These are phyloP conservation scores for Glutinoglossum americanum DNA, from an alignment of 495 filamentous ascomycete genomes.

Conservation along the genomic window DNA sequence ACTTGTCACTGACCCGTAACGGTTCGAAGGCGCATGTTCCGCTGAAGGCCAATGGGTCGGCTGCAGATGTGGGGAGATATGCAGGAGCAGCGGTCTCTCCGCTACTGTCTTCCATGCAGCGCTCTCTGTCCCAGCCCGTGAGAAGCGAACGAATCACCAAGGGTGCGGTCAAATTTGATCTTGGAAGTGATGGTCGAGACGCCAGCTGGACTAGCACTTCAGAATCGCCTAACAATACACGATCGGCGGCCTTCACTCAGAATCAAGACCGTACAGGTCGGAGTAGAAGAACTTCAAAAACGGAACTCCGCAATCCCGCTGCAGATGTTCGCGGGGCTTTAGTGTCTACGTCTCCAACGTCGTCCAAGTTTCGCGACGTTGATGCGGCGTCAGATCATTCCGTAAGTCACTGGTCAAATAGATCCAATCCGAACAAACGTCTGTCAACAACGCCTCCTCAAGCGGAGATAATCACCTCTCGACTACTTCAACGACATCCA, in stretches of 20 bases:
- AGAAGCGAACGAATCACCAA: conserved; percentile 5
- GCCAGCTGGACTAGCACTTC: conserved; percentile 5
- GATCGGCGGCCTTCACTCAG: background rate
- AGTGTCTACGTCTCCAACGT: background rate
- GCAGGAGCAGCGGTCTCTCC: background rate
- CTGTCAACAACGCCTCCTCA: conserved; percentile 10
- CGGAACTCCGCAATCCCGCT: background rate
- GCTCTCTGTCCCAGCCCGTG: background rate
- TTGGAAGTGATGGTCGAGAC: conserved; percentile 5
- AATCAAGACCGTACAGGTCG: background rate
- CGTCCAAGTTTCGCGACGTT: background rate
- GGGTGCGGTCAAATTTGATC: conserved; percentile 5
- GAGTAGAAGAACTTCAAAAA: background rate
- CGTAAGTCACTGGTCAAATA: background rate
- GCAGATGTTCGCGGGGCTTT: background rate
- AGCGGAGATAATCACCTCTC: conserved; percentile 27
- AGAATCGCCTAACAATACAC: conserved; percentile 4
- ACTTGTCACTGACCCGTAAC: conserved; percentile 2
- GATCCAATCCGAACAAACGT: background rate
- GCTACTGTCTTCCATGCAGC: background rate
- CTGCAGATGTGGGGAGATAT: background rate
- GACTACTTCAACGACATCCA: conserved; percentile 33
- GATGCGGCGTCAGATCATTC: background rate
- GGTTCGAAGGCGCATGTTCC: conserved; percentile 2
- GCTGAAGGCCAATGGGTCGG: conserved; percentile 5